Conservation (phyloP, 768 basidiomycete species). For the Terana coerulea region DNA sequence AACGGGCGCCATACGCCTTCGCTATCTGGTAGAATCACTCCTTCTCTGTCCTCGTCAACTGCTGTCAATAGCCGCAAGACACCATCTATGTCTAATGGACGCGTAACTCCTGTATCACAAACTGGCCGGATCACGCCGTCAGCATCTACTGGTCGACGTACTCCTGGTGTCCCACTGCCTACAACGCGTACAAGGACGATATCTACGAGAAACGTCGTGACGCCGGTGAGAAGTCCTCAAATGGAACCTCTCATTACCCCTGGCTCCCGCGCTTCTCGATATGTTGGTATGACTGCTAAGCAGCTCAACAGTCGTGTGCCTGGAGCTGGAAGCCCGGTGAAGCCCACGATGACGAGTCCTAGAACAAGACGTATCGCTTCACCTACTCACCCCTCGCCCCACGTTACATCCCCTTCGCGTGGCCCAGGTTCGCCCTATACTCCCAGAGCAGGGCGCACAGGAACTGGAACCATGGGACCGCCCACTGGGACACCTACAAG, state of each 20-base stretch:
- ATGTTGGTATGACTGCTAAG: constrained; percentile 79
- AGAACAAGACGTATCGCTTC: constrained; percentile 16
- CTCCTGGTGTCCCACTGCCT: constrained; percentile 18
- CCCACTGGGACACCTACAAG: constrained; percentile 39
- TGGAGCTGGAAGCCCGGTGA: constrained; percentile 19
- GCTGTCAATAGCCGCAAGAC: constrained; percentile 42
- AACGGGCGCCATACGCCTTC: constrained; percentile 43
- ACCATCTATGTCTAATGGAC: constrained; percentile 26
- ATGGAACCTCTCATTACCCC: constrained; percentile 55
- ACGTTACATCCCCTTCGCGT: constrained; percentile 34
- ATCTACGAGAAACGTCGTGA: constrained; percentile 14
- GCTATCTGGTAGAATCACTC: constrained; percentile 42
- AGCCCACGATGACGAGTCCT: constrained; percentile 18
- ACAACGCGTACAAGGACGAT: constrained; percentile 15
- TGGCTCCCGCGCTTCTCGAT: constrained; percentile 83
- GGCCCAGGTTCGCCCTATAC: constrained; percentile 57
- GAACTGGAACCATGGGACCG: constrained; percentile 33
- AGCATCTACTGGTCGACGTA: constrained; percentile 20
- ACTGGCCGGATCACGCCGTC: constrained; percentile 38
- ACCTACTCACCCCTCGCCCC: constrained; percentile 19
- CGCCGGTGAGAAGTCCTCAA: constrained; percentile 24
- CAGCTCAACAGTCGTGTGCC: constrained; percentile 56
- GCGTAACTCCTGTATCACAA: constrained; percentile 16
- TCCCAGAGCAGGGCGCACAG: constrained; percentile 50
- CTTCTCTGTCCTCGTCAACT: constrained; percentile 36